Base-by-base conservation (phyloP, 345 rosid species). In the Abelmoschus esculentus region DNA sequence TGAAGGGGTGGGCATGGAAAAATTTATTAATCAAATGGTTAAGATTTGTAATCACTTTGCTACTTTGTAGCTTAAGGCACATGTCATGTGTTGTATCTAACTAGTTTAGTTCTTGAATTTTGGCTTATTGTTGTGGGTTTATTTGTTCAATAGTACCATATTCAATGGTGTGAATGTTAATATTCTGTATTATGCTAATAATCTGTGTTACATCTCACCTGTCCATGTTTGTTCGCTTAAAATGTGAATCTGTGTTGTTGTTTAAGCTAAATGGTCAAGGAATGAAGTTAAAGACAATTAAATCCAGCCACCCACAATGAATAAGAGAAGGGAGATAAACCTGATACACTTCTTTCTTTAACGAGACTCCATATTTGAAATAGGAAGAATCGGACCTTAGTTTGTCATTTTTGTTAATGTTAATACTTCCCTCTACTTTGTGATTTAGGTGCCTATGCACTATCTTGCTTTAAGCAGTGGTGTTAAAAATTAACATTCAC, bases 131-230 rank as follows among this genome's bases (percentile, higher is more conserved):
- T 7, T 32, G 6, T 7, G 44, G 4, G 7, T 12, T 60, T 44
- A 26, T 32, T 40, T 60, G 46, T 60, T 60, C n/a, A 19, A 15
- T 34, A 0, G 28, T 44, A 17, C 26, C 12, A 61, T 61, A n/a
- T 61, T 36, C 61, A 61, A 61, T 61, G 47, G n/a, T 34, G 66
- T 61, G 46, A 32, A 61, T 38, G 65, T 26, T 56, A 56, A 55
- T 61, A 34, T 36, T 62, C 49, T 10, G 49, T 38, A 62, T 18
- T 62, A 5, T 0, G 19, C 9, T 38, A 62, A 40, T 62, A 13
- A 17, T 62, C 49, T 62, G 14, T 62, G 36, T 61, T 0, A 18
- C 49, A 9, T 61, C 7, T 10, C 3, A 18, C 6, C 8, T 10
- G 9, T 9, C 40, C n/a, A 18, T 36, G 13, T 10, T 62, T 62